Evolutionary conservation across 768 basidiomycete genomes (phyloP), one percentile per base, ranked within the genome.

Genomic region (Tricholomella constricta): DNA sequence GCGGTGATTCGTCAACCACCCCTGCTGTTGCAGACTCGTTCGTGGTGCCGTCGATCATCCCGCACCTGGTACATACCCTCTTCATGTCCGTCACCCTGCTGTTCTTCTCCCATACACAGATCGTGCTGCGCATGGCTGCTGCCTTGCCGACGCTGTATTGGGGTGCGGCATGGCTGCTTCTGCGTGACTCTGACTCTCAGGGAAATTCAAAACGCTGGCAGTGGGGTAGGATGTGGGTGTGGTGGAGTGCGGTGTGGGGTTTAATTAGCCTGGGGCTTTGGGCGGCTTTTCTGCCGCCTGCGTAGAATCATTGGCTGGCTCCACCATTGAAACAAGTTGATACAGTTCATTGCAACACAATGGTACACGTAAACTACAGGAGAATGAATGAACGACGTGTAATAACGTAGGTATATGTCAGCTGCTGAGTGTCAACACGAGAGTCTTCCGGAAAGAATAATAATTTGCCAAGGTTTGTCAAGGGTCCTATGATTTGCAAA

Each of bases 271-370:
- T 86, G 17, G 77, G 92, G 4, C 73, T 96, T 0, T 98, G 94
- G 94, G 80, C 77, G 1, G 80, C 82, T 2, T 95, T 94, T 64
- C 78, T 96, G 26, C 96, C 96, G 0, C 96, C 96, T n/a, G 96
- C 95, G 0, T 96, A 71, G 37, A 4, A 7, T 25, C 31, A 42
- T 52, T n/a, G 20, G 6, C 5, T 19, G 36, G n/a, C 17, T 15
- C 17, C 34, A 14, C n/a, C 4, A 37, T 11, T n/a, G n/a, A n/a
- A n/a, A n/a, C n/a, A n/a, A n/a, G n/a, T n/a, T n/a, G 14, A 35
- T 15, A 35, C 38, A 6, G 23, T 40, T 19, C 38, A 40, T 40
- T 40, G 38, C 38, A 40, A 40, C 8, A 19, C 17, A 19, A 22
- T 22, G 17, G 12, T 40, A 40, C 38, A 40, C 5, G 36, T 37